phyloP scores from a whole-genome alignment of 257 asterid species.

The Asclepias syriaca region DNA sequence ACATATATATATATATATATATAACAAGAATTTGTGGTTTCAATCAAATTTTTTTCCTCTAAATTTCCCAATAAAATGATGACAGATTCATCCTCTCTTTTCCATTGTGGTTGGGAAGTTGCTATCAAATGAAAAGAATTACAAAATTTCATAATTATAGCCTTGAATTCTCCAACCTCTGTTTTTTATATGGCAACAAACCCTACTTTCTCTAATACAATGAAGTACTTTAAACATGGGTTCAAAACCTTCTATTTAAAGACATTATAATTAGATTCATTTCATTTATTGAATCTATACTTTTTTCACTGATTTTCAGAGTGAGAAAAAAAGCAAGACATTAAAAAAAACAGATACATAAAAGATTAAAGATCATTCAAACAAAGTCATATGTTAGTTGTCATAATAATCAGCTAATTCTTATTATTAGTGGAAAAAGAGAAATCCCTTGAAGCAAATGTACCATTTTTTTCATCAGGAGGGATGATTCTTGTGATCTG shows the following conservation, averaged over 20 bases:
- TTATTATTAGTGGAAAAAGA: constrained; percentile 17
- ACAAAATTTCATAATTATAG: background rate
- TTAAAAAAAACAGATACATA: too few species aligned
- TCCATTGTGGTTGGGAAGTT: background rate
- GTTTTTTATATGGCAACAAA: background rate
- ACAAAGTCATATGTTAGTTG: background rate
- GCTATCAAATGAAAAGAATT: background rate
- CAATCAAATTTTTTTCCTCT: too few species aligned
- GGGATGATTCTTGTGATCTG: background rate
- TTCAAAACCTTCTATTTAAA: background rate
- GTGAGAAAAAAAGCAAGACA: background rate
- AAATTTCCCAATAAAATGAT: too few species aligned
- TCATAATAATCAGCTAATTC: background rate
- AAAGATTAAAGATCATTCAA: too few species aligned
- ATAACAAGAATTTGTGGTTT: too few species aligned
- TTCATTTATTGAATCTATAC: background rate
- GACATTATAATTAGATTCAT: background rate
- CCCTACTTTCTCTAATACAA: background rate
- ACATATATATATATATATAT: too few species aligned
- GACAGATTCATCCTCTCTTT: background rate
- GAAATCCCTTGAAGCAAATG: constrained; percentile 19
- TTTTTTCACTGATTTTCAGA: background rate
- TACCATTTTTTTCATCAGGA: constrained; percentile 8
- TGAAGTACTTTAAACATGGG: background rate
- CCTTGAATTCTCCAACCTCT: background rate